Conservation (phyloP, 129 eudicot genomes). For the Chrysanthemum lavandulifolium region DNA sequence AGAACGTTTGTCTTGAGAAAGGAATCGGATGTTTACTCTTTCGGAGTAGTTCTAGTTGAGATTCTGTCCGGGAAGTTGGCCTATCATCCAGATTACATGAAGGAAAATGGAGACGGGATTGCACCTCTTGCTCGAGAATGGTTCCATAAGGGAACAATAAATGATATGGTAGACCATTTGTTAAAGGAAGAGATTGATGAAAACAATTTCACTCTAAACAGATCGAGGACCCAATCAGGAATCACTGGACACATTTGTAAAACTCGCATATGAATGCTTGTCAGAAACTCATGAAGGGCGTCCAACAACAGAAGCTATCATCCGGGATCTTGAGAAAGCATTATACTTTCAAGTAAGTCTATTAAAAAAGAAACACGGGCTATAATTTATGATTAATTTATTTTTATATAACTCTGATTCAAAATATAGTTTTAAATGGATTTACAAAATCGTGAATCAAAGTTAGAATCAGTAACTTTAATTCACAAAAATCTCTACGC, state of each 20-base stretch:
- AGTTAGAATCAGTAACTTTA: no score
- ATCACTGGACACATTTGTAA: not conserved
- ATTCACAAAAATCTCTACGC: no score
- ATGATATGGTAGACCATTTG: not conserved
- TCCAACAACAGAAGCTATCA: not conserved
- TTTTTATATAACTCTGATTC: no score
- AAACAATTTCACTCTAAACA: not conserved
- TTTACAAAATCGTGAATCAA: no score
- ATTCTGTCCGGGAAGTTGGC: not conserved
- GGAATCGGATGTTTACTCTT: not conserved
- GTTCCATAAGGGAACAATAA: not conserved
- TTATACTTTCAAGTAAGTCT: not conserved
- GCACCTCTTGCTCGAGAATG: not conserved
- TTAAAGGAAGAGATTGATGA: not conserved
- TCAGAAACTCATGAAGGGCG: not conserved
- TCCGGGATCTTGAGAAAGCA: not conserved
- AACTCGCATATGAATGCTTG: not conserved
- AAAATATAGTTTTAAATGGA: no score
- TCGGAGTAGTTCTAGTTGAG: constrained; percentile 12
- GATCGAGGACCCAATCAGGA: not conserved
- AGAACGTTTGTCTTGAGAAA: no score
- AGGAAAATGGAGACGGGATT: not conserved
- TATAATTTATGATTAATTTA: no score
- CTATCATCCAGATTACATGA: not conserved
- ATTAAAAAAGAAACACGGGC: no score